Base-by-base conservation (phyloP, 1,284 basidiomycete species). In the Mycosarcoma mackinlayi region DNA sequence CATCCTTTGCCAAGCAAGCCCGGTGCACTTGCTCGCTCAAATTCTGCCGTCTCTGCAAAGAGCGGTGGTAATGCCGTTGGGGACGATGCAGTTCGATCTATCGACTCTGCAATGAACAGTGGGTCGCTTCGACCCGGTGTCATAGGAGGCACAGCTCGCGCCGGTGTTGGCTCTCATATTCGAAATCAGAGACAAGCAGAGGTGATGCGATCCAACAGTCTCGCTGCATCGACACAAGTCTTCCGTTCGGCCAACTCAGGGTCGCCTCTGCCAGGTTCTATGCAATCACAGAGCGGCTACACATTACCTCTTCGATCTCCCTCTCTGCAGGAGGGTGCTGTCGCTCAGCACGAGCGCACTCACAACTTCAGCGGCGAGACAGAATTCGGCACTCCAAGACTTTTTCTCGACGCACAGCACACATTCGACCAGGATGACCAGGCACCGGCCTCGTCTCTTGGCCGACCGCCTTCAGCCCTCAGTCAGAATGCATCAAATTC, bases 1-100 rank as follows among this genome's bases (percentile, higher is more conserved):
- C 68, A 71, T 31, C 68, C 68, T 8, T 30, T 71, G 47, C 68
- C 68, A 18, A 65, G 27, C 62, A 65, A 65, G 28, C 68, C 68
- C 30, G 41, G 33, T 16, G 57, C 41, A 18, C 62, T 54, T 23
- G 38, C 38, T 25, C 53, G 67, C 21, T 58, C 57, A 54, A 65
- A 61, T 31, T 72, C 69, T 24, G 52, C 51, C 7, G 19, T 57
- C 21, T 63, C 52, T 3, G 14, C 44, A 14, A 40, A 51, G 18
- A 66, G 56, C 44, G 39, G 4, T 31, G 61, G 39, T n/a, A 45
- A 54, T 34, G 34, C 28, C 6, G 30, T 38, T 14, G 34, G 34
- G 19, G 63, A 72, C 6, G 63, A 67, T 16, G 39, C 52, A 16
- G 28, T 50, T 21, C 56, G 59, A 7, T 72, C 69, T 0, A 38